Conservation (phyloP, 441 rosid species). For the Gossypium schwendimanii region DNA sequence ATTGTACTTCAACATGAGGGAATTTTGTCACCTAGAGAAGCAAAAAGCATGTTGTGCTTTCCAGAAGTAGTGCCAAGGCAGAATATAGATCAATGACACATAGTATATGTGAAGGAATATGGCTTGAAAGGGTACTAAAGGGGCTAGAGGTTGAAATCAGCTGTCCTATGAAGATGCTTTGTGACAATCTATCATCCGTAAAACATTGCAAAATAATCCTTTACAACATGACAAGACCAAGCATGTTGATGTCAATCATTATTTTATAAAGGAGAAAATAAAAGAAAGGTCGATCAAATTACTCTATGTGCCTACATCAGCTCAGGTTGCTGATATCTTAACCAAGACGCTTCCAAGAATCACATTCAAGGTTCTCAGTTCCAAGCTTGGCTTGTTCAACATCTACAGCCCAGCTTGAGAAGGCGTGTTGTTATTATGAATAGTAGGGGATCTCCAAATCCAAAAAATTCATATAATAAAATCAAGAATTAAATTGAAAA, state of each 20-base stretch:
- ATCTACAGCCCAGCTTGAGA: not conserved
- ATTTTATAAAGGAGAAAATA: not conserved
- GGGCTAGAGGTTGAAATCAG: not conserved
- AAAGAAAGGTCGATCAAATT: not conserved
- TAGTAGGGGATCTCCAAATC: too few relatives aligned
- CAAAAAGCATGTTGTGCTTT: not conserved
- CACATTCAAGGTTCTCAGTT: not conserved
- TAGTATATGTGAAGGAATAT: not conserved
- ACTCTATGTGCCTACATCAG: not conserved
- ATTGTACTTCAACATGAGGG: not conserved
- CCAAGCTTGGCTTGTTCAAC: not conserved
- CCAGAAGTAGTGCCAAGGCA: not conserved
- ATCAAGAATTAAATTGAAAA: not conserved
- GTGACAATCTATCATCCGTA: not conserved
- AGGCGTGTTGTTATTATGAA: too few relatives aligned
- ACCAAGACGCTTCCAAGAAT: not conserved
- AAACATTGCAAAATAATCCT: not conserved
- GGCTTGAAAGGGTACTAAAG: not conserved
- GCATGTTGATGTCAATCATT: not conserved
- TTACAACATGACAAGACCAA: not conserved
- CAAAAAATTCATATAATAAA: not conserved
- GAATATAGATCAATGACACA: not conserved
- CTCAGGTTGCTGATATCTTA: not conserved
- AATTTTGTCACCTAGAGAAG: not conserved
- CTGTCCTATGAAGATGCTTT: not conserved